Conservation (phyloP, 192 early-diverging fungal genomes). For the Backusella sp. region DNA sequence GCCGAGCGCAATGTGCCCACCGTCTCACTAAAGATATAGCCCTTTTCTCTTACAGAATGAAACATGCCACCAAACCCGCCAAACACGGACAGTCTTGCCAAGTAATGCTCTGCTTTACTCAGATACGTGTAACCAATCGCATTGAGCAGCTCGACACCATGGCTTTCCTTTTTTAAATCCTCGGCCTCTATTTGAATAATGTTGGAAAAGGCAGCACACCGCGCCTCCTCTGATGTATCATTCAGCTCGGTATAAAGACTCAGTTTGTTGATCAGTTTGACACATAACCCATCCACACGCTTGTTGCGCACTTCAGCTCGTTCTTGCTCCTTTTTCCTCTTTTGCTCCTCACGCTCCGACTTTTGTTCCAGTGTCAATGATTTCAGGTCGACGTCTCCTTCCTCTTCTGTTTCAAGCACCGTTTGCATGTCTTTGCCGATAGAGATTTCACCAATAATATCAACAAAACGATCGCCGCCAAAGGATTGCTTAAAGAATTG, state of each 20-base stretch:
- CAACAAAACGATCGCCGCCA: conserved; percentile 95
- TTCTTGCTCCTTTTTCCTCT: conserved; percentile 58
- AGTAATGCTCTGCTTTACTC: conserved; percentile 85
- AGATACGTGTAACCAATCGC: conserved; percentile 91
- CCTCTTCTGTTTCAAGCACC: conserved; percentile 63
- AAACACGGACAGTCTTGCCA: conserved; percentile 66
- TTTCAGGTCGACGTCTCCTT: conserved; percentile 27
- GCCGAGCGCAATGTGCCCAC: conserved; percentile 91
- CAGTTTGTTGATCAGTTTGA: conserved; percentile 77
- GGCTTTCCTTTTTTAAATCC: conserved; percentile 86
- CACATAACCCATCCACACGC: conserved; percentile 70
- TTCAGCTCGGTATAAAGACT: conserved; percentile 62
- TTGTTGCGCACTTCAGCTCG: conserved; percentile 50
- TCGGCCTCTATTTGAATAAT: conserved; percentile 81
- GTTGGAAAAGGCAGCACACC: conserved; percentile 62
- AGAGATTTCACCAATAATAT: conserved; percentile 97
- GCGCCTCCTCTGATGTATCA: conserved; percentile 10
- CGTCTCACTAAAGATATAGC: conserved; percentile 89
- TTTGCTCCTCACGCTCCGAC: conserved; percentile 55
- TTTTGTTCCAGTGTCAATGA: conserved; percentile 50
- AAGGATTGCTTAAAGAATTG: conserved; percentile 96
- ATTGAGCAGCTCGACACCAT: conserved; percentile 92
- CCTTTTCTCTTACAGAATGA: conserved; percentile 80
- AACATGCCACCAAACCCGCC: conserved; percentile 66
- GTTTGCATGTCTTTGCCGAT: conserved; percentile 92